These are phyloP conservation scores for Blastobotrys robertii DNA, from an alignment of 805 yeast genomes.

Conservation along the genomic window DNA sequence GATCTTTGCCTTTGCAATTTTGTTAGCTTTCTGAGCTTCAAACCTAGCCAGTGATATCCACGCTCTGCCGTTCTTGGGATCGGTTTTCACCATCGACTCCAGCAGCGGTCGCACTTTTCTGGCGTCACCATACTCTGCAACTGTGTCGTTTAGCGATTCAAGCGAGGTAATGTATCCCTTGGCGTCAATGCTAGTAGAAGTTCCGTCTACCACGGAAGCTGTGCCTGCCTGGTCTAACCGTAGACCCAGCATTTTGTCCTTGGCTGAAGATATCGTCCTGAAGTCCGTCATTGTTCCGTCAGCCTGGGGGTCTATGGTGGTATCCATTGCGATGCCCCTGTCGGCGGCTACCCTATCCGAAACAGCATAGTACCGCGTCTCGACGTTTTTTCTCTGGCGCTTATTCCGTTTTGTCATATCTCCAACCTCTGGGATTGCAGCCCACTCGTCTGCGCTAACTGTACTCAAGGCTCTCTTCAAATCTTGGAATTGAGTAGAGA, in stretches of 20 bases:
- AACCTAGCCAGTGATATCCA: conserved; percentile 84
- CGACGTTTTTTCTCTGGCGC: conserved; percentile 50
- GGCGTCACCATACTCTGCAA: conserved; percentile 43
- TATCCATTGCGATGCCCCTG: conserved; percentile 18
- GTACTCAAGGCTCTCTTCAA: conserved; percentile 50
- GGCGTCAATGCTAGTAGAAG: conserved; percentile 27
- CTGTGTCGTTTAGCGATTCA: conserved; percentile 8
- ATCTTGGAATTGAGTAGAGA: conserved; percentile 54
- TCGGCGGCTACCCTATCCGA: conserved; percentile 51
- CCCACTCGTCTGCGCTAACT: conserved; percentile 70
- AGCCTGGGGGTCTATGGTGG: conserved; percentile 24
- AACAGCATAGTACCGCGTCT: conserved; percentile 68
- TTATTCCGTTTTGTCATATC: conserved; percentile 78
- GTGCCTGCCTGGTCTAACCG: conserved; percentile 36
- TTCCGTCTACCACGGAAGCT: conserved; percentile 7
- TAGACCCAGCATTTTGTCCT: conserved; percentile 47
- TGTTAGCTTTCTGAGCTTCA: conserved; percentile 52
- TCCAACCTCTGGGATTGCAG: conserved; percentile 72
- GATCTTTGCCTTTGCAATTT: conserved; percentile 44
- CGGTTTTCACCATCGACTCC: conserved; percentile 56
- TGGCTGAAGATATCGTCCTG: conserved; percentile 49
- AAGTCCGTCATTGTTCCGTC: conserved; percentile 34
- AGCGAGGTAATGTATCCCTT: conserved; percentile 36
- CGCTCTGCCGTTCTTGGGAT: conserved; percentile 63
- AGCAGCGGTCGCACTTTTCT: conserved; percentile 50